Evolutionary conservation across 345 rosid species (phyloP).

Genomic region (Orychophragmus violaceus): DNA sequence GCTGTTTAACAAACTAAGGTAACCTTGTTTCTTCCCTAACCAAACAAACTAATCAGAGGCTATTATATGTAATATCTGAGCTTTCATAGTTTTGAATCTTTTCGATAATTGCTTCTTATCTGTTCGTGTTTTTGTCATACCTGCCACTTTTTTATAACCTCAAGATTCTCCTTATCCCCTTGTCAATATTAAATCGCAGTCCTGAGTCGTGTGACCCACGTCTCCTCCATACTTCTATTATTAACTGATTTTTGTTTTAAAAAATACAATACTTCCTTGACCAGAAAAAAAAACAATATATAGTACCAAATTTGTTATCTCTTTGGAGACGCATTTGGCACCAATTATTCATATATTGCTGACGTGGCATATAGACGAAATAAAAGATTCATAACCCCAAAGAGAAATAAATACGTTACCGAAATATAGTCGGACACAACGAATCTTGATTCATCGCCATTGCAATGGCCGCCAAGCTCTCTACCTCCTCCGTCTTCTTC

Average conservation of each 20-base stretch:
- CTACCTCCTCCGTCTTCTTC: conserved; percentile 18
- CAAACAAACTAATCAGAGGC: background rate
- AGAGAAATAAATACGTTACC: conserved; percentile 14
- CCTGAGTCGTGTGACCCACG: conserved; percentile 31
- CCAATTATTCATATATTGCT: conserved; percentile 14
- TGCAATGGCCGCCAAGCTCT: conserved; percentile 20
- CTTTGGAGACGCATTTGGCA: background rate
- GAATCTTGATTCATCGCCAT: conserved; percentile 7
- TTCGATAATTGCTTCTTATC: background rate
- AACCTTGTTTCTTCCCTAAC: background rate
- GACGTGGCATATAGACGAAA: conserved; percentile 15
- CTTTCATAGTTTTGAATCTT: background rate
- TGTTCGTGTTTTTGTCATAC: conserved; percentile 4
- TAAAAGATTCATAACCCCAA: background rate
- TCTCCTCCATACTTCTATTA: background rate
- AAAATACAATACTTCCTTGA: too few relatives aligned
- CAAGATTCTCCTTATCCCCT: conserved; percentile 3
- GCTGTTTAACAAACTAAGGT: background rate
- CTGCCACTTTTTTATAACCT: conserved; percentile 4
- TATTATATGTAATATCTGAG: background rate
- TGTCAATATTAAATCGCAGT: conserved; percentile 15
- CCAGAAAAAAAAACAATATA: too few relatives aligned
- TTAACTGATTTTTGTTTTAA: background rate
- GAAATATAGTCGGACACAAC: too few relatives aligned
- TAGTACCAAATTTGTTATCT: background rate